These are phyloP conservation scores for Tulasnella sp. DNA, from an alignment of 768 basidiomycete species.

Conservation along the genomic window DNA sequence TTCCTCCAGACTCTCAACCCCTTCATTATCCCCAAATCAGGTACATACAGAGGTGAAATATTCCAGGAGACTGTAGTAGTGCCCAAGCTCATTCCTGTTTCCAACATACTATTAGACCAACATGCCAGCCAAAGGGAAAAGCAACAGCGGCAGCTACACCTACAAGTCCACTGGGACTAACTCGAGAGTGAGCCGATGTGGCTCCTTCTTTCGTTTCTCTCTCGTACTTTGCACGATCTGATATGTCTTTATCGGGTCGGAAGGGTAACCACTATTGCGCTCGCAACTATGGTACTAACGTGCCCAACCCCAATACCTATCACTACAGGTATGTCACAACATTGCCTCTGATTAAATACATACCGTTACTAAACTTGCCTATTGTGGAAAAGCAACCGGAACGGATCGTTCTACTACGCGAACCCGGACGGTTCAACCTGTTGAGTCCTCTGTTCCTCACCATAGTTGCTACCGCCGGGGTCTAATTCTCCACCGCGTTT, in stretches of 20 bases:
- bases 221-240: not conserved
- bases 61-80: too few relatives aligned
- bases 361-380: not conserved
- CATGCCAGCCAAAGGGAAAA: too few relatives aligned
- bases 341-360: too few relatives aligned
- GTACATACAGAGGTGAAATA: too few relatives aligned
- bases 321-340: constrained; percentile 14
- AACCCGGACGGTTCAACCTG: constrained; percentile 16
- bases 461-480: too few relatives aligned
- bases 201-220: not conserved
- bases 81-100: too few relatives aligned
- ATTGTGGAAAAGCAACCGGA: constrained; percentile 1
- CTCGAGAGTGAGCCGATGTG: not conserved
- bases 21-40: too few relatives aligned
- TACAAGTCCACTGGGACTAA: constrained; percentile 8
- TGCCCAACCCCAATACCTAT: constrained; percentile 16
- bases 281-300: constrained; percentile 16
- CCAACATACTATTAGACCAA: too few relatives aligned
- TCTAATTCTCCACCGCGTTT: not conserved
- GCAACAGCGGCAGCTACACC: not conserved
- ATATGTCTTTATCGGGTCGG: not conserved
- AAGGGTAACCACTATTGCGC: constrained; percentile 17
- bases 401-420: constrained; percentile 34
- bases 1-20: too few relatives aligned
- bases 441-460: not conserved